Conservation (phyloP, 192 early-diverging fungal genomes). For the Backusella tuberculispora region DNA sequence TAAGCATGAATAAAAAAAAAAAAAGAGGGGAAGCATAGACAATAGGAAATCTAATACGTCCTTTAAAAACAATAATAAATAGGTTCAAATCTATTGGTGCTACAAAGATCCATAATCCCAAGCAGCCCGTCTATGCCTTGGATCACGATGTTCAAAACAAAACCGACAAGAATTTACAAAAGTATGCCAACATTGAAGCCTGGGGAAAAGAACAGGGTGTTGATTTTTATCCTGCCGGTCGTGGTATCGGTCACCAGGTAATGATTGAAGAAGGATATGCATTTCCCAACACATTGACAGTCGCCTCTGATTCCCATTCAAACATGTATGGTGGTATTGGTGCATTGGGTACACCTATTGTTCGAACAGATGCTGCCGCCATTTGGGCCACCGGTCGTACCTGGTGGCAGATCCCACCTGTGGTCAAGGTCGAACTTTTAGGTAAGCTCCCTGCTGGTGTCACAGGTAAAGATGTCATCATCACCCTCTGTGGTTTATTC, state of each 20-base stretch:
- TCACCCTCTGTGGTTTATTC: slow-evolving; percentile 90
- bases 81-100: slow-evolving; percentile 93
- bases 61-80: slow-evolving; percentile 33
- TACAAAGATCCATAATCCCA: slow-evolving; percentile 72
- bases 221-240: slow-evolving; percentile 94
- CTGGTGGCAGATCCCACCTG: slow-evolving; percentile 99
- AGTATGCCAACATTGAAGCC: slow-evolving; percentile 83
- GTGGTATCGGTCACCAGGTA: slow-evolving; percentile 98
- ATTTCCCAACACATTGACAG: slow-evolving; percentile 90
- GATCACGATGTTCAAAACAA: slow-evolving; percentile 99
- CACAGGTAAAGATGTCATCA: slow-evolving; percentile 97
- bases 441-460: slow-evolving; percentile 80
- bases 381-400: slow-evolving; percentile 98
- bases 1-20: slow-evolving; percentile 40
- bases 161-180: slow-evolving; percentile 87
- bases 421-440: slow-evolving; percentile 87
- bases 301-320: slow-evolving; percentile 98
- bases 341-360: slow-evolving; percentile 93
- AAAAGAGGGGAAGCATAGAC: slow-evolving; percentile 4
- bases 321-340: slow-evolving; percentile 99
- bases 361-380: slow-evolving; percentile 96
- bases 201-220: slow-evolving; percentile 84
- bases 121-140: slow-evolving; percentile 92
- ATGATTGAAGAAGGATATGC: slow-evolving; percentile 98
- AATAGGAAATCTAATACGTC: background rate